Base-by-base conservation (phyloP, 2,329 filamentous ascomycete genomes). In the Ceratocystis smalleyi region DNA sequence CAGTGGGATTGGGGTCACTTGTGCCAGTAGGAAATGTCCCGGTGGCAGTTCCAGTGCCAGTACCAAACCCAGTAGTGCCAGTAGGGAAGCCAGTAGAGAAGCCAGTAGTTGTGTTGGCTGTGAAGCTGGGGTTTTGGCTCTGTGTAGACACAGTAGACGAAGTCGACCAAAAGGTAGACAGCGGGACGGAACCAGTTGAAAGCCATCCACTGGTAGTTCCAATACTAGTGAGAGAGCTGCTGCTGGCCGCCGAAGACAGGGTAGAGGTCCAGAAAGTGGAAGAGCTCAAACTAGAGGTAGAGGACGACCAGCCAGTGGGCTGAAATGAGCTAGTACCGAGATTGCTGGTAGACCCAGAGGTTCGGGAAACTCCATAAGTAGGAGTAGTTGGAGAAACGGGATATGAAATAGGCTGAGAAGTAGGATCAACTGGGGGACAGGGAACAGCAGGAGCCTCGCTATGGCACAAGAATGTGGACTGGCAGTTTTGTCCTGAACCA, bases 381-480 rank as follows among this genome's bases (percentile, higher is more conserved):
- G 51, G 27, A 17, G 59, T 61, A 61, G 40, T 45, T 27, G 61
- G 49, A 27, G 62, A 59, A 4, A 54, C 55, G 4, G 62, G 62
- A 35, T 59, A 43, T 17, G 62, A 43, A 24, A 49, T 61, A 22
- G 59, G 64, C 6, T 40, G 30, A 45, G 24, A 24, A n/a, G 59
- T 35, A 8, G 10, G 3, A 40, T 61, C 35, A 30, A 35, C 8
- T 15, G 64, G 64, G 43, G 59, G 64, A 5, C 45, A 57, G 32
- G 59, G 59, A 35, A 65, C 49, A 10, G 59, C 22, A 47, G 64
- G 64, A 27, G 45, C 47, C 47, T 65, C 32, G 2, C 5, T 5
- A 43, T 43, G 64, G 27, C 64, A 65, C 24, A 63, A 24, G 43
- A 65, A 65, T 7, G 49, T 62, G 5, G 64, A 62, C 12, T 35